Evolutionary conservation across 352 stramenopile genomes (phyloP), one percentile per base, ranked within the genome.

Genomic region (Plasmopara halstedii): DNA sequence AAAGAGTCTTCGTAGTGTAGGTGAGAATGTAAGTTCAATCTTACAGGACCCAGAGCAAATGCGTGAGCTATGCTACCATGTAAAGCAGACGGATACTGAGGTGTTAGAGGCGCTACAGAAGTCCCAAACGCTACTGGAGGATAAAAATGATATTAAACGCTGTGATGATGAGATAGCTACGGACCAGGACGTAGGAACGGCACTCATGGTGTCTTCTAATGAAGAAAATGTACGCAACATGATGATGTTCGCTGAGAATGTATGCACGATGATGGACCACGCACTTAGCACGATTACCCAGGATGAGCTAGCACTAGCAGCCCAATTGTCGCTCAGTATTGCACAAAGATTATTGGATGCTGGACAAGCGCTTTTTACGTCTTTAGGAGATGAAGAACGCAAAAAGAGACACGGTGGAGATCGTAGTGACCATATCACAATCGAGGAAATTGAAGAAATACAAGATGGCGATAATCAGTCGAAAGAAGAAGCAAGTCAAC

Each of bases 181-280:
- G 0, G 25, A 49, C 7, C 27, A 4, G 11, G 9, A 17, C 31
- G 21, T 19, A 15, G 39, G 50, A 11, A 38, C 51, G 1, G 59
- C 44, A 1, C 43, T 80, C 2, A 40, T 46, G 3, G 22, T 67
- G 0, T 43, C 62, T 13, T 53, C 63, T 0, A 69, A 87, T 23
- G 80, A 87, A 52, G 73, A 88, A 38, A 77, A 74, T 22, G 64
- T 91, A 44, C 76, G 74, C 46, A 73, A 71, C 46, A 73, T 85
- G 62, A 85, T 91, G 74, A 22, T 62, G 32, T 73, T 91, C 36
- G 60, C 76, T 2, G 80, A 86, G 44, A 82, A 60, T 35, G 85
- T 91, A 70, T 91, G 80, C 50, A 56, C 46, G 5, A 79, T 76
- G 11, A 74, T 91, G 64, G 73, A 88, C 42, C 67, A 85, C 20